Base-by-base conservation (phyloP, 306 rosid genomes). In the Cucumis hystrix region DNA sequence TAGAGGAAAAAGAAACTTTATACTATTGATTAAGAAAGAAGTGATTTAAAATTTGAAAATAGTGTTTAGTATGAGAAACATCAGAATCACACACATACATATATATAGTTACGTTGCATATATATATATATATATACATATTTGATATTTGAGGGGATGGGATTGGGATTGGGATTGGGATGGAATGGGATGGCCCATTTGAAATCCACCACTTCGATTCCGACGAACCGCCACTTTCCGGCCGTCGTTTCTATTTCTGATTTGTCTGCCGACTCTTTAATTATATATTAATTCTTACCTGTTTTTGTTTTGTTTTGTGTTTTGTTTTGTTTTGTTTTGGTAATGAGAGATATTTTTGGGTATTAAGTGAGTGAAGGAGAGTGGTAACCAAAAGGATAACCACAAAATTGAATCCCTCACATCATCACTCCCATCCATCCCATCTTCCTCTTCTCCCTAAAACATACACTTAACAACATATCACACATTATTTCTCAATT, bases 161-260 rank as follows among this genome's bases (percentile, higher is more conserved):
- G 17, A 16, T 49, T n/a, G n/a, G n/a, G n/a, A n/a, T n/a, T n/a
- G n/a, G n/a, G n/a, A n/a, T n/a, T n/a, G n/a, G n/a, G n/a, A n/a
- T n/a, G 25, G 25, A 1, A 23, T 23, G 25, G 17, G 17, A 16
- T 49, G 76, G 59, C 76, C 76, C 77, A 76, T 82, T 67, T 61
- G 39, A 55, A 67, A 40, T n/a, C 52, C 74, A 68, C 56, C 74
- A 41, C 2, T 68, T 16, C 37, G 45, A n/a, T 16, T 11, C 77
- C 49, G 77, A 74, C 77, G 64, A 74, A 74, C 63, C 47, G 76
- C 76, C 76, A 71, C 76, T 71, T 71, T 71, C 74, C 74, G 74
- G 76, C 76, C 57, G 57, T 71, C 40, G 59, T 71, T 15, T 71
- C 39, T 47, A 7, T 8, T 14, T 23, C 59, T 30, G 8, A 37